Conservation (phyloP, 2,329 filamentous ascomycete genomes). For the Biscogniauxia marginata region DNA sequence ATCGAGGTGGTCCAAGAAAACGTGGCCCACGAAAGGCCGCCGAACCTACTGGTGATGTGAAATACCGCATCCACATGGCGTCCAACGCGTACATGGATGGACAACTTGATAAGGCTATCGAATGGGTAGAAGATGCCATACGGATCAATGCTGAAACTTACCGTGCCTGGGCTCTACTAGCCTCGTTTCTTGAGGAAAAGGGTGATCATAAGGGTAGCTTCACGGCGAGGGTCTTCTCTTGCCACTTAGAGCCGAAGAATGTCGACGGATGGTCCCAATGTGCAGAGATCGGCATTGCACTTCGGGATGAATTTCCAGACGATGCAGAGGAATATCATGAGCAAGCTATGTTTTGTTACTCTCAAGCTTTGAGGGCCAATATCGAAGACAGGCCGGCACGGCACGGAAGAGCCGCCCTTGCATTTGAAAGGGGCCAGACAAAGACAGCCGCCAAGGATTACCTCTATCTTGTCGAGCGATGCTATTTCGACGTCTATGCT, state of each 20-base stretch:
- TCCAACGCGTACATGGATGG: constrained; percentile 65
- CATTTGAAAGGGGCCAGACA: constrained; percentile 54
- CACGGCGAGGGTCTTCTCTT: constrained; percentile 60
- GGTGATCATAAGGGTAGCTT: constrained; percentile 57
- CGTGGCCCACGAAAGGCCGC: constrained; percentile 58
- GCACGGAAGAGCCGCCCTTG: constrained; percentile 58
- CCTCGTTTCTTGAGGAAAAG: constrained; percentile 60
- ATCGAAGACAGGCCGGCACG: constrained; percentile 56
- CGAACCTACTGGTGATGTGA: constrained; percentile 71
- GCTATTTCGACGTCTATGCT: constrained; percentile 53
- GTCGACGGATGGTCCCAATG: constrained; percentile 58
- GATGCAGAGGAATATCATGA: constrained; percentile 45
- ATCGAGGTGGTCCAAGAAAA: constrained; percentile 23
- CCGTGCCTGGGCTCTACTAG: constrained; percentile 62
- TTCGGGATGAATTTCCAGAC: constrained; percentile 46
- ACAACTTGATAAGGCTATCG: constrained; percentile 59
- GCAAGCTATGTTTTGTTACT: constrained; percentile 58
- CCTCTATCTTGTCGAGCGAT: constrained; percentile 50
- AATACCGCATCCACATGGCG: constrained; percentile 63
- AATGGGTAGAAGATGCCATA: constrained; percentile 61
- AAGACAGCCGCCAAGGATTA: constrained; percentile 57
- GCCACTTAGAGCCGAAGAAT: constrained; percentile 61
- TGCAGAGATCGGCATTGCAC: constrained; percentile 55
- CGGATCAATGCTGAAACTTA: constrained; percentile 67
- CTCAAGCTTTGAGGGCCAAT: constrained; percentile 58